Base-by-base conservation (phyloP, 495 filamentous ascomycete species). In the Filosporella fistucella region DNA sequence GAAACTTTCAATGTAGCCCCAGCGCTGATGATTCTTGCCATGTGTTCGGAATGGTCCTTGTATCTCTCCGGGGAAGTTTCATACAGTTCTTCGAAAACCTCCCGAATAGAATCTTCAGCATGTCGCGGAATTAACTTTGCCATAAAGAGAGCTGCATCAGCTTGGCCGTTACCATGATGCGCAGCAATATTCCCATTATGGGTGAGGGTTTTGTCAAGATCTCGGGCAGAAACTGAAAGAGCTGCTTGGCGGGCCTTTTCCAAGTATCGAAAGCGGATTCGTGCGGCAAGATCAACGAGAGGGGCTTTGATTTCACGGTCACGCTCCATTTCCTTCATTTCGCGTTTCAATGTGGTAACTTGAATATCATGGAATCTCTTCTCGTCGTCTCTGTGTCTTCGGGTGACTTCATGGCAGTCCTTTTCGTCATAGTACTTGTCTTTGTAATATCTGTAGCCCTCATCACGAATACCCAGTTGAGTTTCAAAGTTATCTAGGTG, bases 171-270 rank as follows among this genome's bases (percentile, higher is more conserved):
- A 2, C 26, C 37, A 3, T 29, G 25, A 22, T 49, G 46, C 2
- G 46, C 46, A 16, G 46, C 46, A 14, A 21, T 36, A 25, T 49
- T 49, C 9, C 46, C 46, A 20, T 32, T 24, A 10, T 38, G 21
- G n/a, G 42, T 35, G 25, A 35, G 33, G 1, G 25, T 38, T 17
- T 38, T 25, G 17, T 49, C 37, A 11, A 34, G 12, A 7, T 42
- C 37, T 10, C 0, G 13, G 2, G 8, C 9, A 4, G 25, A 3
- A 16, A 35, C 13, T 8, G 33, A 12, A 2, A 33, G 7, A 18
- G 20, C 20, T 1, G 26, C 17, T 18, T 49, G 37, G 16, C 37
- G 5, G 5, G 36, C 36, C 32, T 34, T 12, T 30, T 42, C 38
- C 13, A 49, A 23, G 20, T 42, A 22, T 14, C 46, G 25, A n/a